Evolutionary conservation across 2,329 filamentous ascomycete species (phyloP), one percentile per base, ranked within the genome.

Genomic region (Xylariaceae sp.): DNA sequence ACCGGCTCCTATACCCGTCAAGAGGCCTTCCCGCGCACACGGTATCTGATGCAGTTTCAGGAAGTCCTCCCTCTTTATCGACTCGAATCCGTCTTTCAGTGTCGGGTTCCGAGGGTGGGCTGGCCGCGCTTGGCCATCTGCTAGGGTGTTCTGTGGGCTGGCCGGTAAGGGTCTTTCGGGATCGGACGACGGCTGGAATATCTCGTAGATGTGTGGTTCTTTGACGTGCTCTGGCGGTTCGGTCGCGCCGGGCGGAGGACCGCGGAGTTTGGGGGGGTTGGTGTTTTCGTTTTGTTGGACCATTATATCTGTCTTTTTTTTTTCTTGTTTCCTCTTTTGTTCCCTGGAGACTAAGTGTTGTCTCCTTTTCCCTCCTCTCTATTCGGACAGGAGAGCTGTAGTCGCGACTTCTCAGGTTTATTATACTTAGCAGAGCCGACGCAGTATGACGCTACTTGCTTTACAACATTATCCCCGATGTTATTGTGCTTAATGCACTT

Each of bases 1-100:
- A 3, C 87, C 92, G 2, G 78, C 74, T 1, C 78, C 84, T 53
- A 98, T 94, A 16, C 88, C 92, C 2, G 85, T 80, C 51, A 97
- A 67, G 37, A 95, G 70, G 2, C 86, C 83, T 57, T 94, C 83
- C 45, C 89, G 74, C 14, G 87, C 84, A 62, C 92, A 97, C 0
- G 90, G 90, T 41, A 80, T 76, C 61, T 84, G 83, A 60, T 89
- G 82, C 37, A 94, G 69, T 31, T 78, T 76, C 31, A 78, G 62
- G 48, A 89, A 84, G 54, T 90, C 86, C 27, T 81, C 70, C 27
- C 71, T 57, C 45, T 79, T 79, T 45, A 90, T 80, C 33, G 73
- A 76, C 46, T 78, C 74, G 34, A 89, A 68, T 1, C 78, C 85
- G 29, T 87, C 80, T 26, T 63, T 60, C n/a, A 81, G 52, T 33